phyloP scores from a whole-genome alignment of 2,329 filamentous ascomycete genomes.

The Elsinoe ampelina region DNA sequence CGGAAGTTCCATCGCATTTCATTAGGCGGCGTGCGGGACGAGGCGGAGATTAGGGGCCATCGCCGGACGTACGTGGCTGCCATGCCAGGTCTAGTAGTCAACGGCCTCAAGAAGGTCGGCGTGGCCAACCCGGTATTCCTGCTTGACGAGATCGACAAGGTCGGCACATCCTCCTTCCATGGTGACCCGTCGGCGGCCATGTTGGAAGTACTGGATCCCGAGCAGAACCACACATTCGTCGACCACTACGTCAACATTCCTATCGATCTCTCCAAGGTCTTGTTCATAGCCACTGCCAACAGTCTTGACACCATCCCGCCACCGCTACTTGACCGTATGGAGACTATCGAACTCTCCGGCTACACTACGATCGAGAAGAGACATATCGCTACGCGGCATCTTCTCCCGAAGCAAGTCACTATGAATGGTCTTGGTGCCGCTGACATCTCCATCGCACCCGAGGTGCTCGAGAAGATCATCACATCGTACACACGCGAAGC shows the following conservation, averaged over 20 bases:
- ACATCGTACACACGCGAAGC: constrained; percentile 94
- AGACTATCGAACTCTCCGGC: constrained; percentile 83
- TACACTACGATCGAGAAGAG: constrained; percentile 97
- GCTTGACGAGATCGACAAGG: constrained; percentile 96
- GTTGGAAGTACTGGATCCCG: constrained; percentile 94
- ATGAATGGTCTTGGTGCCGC: constrained; percentile 74
- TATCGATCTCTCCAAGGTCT: constrained; percentile 87
- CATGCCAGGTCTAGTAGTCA: constrained; percentile 95
- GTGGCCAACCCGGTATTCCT: constrained; percentile 93
- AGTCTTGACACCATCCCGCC: constrained; percentile 87
- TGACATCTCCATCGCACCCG: constrained; percentile 67
- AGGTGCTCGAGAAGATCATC: constrained; percentile 90
- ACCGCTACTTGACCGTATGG: constrained; percentile 93
- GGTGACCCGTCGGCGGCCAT: constrained; percentile 95
- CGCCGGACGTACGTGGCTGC: constrained; percentile 93
- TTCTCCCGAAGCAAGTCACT: constrained; percentile 92
- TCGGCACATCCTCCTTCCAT: constrained; percentile 82
- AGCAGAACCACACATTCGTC: constrained; percentile 90
- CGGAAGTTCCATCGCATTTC: constrained; percentile 97
- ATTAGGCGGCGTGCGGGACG: constrained; percentile 86
- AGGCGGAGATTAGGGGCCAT: constrained; percentile 93
- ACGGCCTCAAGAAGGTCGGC: constrained; percentile 87
- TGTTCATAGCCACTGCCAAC: constrained; percentile 97
- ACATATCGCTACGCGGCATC: constrained; percentile 82
- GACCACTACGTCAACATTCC: constrained; percentile 96